Evolutionary conservation across 2,329 filamentous ascomycete species (phyloP).

Genomic region (Colletotrichum agaves): DNA sequence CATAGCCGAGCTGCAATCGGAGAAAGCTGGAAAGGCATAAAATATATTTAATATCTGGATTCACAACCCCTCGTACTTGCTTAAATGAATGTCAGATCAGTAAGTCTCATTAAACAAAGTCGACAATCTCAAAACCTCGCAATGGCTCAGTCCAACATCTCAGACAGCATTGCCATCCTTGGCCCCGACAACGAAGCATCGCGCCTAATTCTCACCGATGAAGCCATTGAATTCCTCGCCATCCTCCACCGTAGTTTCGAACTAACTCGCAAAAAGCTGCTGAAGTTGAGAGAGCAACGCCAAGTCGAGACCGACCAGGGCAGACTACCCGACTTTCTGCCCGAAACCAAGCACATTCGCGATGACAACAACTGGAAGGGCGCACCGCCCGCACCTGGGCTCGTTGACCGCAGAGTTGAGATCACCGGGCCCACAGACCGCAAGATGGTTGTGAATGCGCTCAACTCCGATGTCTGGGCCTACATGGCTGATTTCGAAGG

Average conservation of each 20-base stretch:
- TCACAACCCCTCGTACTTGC: background rate
- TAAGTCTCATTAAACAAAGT: background rate
- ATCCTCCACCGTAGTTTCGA: constrained; percentile 91
- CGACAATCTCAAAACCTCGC: background rate
- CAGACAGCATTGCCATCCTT: constrained; percentile 75
- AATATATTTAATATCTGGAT: constrained; percentile 7
- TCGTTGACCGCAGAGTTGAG: constrained; percentile 87
- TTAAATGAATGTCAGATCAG: too few relatives aligned
- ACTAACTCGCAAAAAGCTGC: constrained; percentile 79
- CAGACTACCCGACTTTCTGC: constrained; percentile 83
- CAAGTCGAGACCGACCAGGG: constrained; percentile 90
- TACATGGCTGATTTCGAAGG: constrained; percentile 93
- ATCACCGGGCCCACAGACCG: constrained; percentile 91
- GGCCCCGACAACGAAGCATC: constrained; percentile 77
- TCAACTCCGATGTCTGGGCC: constrained; percentile 91
- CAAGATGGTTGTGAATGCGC: constrained; percentile 93
- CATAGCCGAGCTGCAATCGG: constrained; percentile 9
- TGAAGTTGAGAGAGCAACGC: constrained; percentile 80
- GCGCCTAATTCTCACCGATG: constrained; percentile 84
- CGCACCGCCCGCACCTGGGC: constrained; percentile 82
- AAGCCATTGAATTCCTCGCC: constrained; percentile 84
- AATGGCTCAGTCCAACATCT: constrained; percentile 16
- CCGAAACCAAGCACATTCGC: constrained; percentile 88
- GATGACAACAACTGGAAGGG: constrained; percentile 89
- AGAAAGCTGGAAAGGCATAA: background rate